A percentile compares a stretch with the other conserved stretches of the same genome.
Evolutionary conservation across 2,329 filamentous ascomycete species (phyloP).

Genomic region (Setomelanomma holmii): DNA sequence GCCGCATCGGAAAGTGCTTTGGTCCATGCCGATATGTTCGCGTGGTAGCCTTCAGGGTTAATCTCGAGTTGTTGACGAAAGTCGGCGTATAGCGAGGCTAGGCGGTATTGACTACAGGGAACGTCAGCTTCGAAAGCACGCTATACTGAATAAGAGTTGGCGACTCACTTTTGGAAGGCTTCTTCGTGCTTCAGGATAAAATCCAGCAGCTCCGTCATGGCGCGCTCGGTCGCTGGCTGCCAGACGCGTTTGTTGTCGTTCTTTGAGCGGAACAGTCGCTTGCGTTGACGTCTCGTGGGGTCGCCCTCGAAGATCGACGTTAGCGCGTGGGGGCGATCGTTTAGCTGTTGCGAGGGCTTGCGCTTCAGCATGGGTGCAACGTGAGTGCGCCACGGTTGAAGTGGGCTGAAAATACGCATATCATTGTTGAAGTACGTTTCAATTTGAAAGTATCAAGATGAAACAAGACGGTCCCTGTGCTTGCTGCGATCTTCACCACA

Average conservation of each 20-base stretch:
- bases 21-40: constrained; percentile 82
- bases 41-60: constrained; percentile 84
- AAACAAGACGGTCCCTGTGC: not conserved
- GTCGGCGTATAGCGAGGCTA: constrained; percentile 88
- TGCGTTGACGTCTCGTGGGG: constrained; percentile 27
- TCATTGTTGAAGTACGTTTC: not conserved
- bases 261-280: constrained; percentile 31
- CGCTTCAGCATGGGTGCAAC: constrained; percentile 26
- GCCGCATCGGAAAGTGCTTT: constrained; percentile 74
- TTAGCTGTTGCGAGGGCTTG: constrained; percentile 23
- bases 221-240: constrained; percentile 31
- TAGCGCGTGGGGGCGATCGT: constrained; percentile 19
- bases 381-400: not conserved
- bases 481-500: not conserved
- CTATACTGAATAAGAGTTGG: not conserved
- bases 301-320: constrained; percentile 29
- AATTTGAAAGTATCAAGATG: not conserved
- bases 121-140: no score
- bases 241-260: constrained; percentile 24
- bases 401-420: not conserved
- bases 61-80: constrained; percentile 75
- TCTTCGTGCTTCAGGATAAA: constrained; percentile 62
- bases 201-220: constrained; percentile 72
- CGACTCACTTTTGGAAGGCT: constrained; percentile 53
- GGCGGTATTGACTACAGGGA: constrained; percentile 66